These are phyloP conservation scores for Ascochyta viciae-villosae DNA, from an alignment of 2,329 filamentous ascomycete genomes.

Conservation along the genomic window DNA sequence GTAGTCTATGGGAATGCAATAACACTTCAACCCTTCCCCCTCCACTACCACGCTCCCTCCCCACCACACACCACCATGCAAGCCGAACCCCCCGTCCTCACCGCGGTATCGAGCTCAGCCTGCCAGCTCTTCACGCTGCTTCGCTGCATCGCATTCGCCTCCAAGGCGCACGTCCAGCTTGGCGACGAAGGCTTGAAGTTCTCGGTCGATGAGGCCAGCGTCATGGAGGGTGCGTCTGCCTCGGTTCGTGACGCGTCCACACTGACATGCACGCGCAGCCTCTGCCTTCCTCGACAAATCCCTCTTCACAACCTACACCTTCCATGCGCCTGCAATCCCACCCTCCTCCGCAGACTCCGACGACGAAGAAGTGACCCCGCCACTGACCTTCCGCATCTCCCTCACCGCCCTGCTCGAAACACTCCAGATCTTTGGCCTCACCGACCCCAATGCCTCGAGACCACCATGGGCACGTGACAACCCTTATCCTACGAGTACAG, in stretches of 20 bases:
- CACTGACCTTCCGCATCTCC: conserved; percentile 81
- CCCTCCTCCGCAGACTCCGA: conserved; percentile 41
- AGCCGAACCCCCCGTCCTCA: conserved; percentile 65
- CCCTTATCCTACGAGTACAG: conserved; percentile 66
- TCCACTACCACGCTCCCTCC: conserved; percentile 17
- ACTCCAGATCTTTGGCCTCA: conserved; percentile 88
- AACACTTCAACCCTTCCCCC: conserved; percentile 27
- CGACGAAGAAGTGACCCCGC: conserved; percentile 49
- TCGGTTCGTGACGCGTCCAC: conserved; percentile 1
- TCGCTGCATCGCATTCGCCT: conserved; percentile 67
- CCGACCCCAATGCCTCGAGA: conserved; percentile 50
- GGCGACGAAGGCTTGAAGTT: conserved; percentile 86
- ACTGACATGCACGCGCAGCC: conserved; percentile 52
- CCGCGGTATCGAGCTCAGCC: conserved; percentile 78
- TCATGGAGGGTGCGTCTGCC: conserved; percentile 77
- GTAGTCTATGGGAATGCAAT: conserved; percentile 51
- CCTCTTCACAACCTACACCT: conserved; percentile 85
- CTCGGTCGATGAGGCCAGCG: conserved; percentile 83
- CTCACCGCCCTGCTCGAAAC: conserved; percentile 89
- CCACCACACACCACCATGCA: conserved; percentile 40
- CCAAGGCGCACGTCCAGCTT: conserved; percentile 74
- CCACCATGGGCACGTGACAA: conserved; percentile 50
- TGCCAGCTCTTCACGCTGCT: conserved; percentile 74
- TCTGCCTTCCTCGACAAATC: conserved; percentile 85
- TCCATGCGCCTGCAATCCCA: conserved; percentile 61